Percentiles rank a stretch among this genome's conserved stretches.
These are phyloP conservation scores for Schoenoplectus tabernaemontani DNA, from an alignment of 202 grass and related monocot species.

Conservation along the genomic window DNA sequence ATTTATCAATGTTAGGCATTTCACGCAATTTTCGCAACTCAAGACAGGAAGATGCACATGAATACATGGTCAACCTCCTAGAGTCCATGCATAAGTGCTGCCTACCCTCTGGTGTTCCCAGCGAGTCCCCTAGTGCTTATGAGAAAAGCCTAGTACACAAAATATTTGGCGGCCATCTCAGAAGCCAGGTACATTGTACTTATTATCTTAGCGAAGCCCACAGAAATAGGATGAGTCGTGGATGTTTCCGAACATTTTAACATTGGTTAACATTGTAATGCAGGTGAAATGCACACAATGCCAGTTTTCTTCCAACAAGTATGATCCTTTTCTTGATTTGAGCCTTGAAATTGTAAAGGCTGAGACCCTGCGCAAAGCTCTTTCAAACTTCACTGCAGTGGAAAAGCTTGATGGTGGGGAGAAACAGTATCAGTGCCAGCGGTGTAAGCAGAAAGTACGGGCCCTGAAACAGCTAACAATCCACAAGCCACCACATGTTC, in stretches of 20 bases:
- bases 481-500: conserved; percentile 69
- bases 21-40: conserved; percentile 88
- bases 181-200: conserved; percentile 57
- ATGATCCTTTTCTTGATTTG: conserved; percentile 93
- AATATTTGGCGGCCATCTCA: conserved; percentile 89
- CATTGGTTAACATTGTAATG: conserved; percentile 3
- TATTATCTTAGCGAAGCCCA: neutral
- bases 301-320: conserved; percentile 77
- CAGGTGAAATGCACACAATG: conserved; percentile 89
- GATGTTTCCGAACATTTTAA: neutral
- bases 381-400: conserved; percentile 65
- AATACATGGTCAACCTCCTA: conserved; percentile 97
- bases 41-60: conserved; percentile 96
- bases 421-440: conserved; percentile 80
- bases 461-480: conserved; percentile 85
- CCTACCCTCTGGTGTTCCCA: conserved; percentile 84
- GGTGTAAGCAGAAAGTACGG: conserved; percentile 86
- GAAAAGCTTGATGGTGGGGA: conserved; percentile 79
- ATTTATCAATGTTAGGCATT: conserved; percentile 40
- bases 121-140: conserved; percentile 76
- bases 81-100: conserved; percentile 98
- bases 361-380: conserved; percentile 56
- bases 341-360: conserved; percentile 96
- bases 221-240: neutral
- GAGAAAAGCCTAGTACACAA: conserved; percentile 95